phyloP scores from a whole-genome alignment of 148 eudicot species.

The Fallopia convolvulus region DNA sequence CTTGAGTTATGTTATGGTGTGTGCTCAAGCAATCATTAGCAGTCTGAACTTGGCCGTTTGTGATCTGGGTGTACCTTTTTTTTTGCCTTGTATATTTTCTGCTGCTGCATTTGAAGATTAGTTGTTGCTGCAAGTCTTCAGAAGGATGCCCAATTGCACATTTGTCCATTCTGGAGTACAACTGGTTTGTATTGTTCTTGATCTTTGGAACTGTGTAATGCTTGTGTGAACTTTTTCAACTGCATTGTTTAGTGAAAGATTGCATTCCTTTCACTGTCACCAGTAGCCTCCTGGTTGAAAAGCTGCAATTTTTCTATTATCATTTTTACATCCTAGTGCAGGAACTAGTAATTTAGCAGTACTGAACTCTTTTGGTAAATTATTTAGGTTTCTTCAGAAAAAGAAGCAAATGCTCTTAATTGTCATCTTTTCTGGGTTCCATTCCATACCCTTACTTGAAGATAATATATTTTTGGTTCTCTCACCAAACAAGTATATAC shows the following conservation, averaged over 20 bases:
- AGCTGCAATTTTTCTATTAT: background rate
- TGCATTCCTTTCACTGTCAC: background rate
- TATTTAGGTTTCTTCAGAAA: background rate
- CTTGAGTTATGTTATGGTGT: background rate
- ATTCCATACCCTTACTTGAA: background rate
- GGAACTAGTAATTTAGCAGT: background rate
- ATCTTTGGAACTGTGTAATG: background rate
- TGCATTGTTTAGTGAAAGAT: background rate
- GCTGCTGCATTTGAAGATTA: conserved; percentile 2
- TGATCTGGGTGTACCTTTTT: background rate
- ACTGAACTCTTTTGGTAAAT: background rate
- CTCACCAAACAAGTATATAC: too few species aligned
- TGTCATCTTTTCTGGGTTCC: background rate
- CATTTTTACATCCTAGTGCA: background rate
- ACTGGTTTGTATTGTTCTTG: background rate
- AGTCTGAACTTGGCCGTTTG: background rate
- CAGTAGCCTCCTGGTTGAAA: background rate
- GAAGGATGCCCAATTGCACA: background rate
- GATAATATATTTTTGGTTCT: background rate
- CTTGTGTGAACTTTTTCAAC: background rate
- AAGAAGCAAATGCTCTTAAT: background rate
- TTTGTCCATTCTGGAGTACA: background rate
- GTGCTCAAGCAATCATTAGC: background rate
- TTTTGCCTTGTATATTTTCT: background rate
- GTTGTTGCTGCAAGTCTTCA: background rate